Percentiles rank a stretch among this genome's conserved stretches.
Conservation (phyloP, 768 basidiomycete genomes). For the Phanerodontia chrysosporium region DNA sequence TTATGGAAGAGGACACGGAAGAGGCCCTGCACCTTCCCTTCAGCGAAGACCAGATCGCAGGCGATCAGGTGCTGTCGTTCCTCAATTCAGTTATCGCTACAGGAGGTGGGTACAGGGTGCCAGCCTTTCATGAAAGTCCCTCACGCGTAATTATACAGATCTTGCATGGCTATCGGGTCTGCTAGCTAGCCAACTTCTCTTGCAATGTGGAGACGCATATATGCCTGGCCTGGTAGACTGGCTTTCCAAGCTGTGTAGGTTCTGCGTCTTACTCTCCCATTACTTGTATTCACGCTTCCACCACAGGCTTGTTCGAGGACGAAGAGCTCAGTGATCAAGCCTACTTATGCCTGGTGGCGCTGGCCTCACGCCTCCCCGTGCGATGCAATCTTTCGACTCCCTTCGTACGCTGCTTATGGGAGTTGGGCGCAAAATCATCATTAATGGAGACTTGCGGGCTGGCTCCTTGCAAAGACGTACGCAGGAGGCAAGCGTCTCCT, state of each 20-base stretch:
- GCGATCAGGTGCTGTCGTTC: neutral
- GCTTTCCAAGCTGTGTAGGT: slow-evolving; percentile 39
- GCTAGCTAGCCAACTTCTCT: slow-evolving; percentile 40
- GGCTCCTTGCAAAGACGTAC: neutral
- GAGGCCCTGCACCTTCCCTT: slow-evolving; percentile 24
- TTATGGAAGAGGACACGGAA: neutral
- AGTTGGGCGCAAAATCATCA: neutral
- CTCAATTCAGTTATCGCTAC: neutral
- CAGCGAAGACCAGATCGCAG: neutral
- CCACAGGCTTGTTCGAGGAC: neutral
- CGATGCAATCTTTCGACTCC: slow-evolving; percentile 22
- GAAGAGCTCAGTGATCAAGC: slow-evolving; percentile 9
- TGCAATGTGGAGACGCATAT: slow-evolving; percentile 20
- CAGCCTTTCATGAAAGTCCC: neutral
- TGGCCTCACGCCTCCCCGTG: slow-evolving; percentile 1
- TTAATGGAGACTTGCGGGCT: neutral
- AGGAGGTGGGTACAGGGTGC: neutral
- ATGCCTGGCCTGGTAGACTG: slow-evolving; percentile 29
- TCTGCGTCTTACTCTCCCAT: neutral
- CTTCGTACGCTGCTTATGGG: slow-evolving; percentile 23
- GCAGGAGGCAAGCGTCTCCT: slow-evolving; percentile 9
- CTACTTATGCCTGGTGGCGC: slow-evolving; percentile 6
- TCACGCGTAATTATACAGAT: slow-evolving; percentile 30
- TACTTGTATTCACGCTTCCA: slow-evolving; percentile 20
- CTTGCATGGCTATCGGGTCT: slow-evolving; percentile 32